phyloP scores from a whole-genome alignment of 2,329 filamentous ascomycete species.

The Echinosphaeria canescens region DNA sequence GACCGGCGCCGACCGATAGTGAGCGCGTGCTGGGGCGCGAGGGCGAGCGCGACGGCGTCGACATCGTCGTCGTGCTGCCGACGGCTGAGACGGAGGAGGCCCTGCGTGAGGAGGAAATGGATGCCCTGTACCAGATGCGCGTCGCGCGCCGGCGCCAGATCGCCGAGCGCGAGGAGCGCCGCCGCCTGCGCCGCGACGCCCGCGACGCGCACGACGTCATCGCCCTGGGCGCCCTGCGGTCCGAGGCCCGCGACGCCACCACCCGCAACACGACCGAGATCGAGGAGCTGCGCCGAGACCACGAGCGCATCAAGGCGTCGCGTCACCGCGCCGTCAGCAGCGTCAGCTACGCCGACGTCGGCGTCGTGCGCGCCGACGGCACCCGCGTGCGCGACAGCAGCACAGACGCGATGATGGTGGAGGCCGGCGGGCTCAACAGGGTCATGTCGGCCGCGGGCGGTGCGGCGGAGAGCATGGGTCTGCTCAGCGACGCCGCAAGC shows the following conservation, averaged over 20 bases:
- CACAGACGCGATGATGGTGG: no score
- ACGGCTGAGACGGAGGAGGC: slow-evolving; percentile 59
- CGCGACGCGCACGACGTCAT: slow-evolving; percentile 46
- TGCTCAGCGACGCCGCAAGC: slow-evolving; percentile 51
- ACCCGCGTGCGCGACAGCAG: slow-evolving; percentile 54
- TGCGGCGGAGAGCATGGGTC: slow-evolving; percentile 46
- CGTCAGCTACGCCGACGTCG: slow-evolving; percentile 57
- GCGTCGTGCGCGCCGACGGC: slow-evolving; percentile 57
- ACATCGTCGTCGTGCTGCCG: slow-evolving; percentile 72
- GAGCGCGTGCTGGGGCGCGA: slow-evolving; percentile 76
- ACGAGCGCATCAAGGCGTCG: slow-evolving; percentile 31
- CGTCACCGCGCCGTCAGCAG: slow-evolving; percentile 49
- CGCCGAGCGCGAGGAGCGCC: slow-evolving; percentile 57
- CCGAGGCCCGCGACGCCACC: slow-evolving; percentile 24
- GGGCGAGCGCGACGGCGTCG: slow-evolving; percentile 80
- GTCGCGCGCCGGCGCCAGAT: slow-evolving; percentile 53
- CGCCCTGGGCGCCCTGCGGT: slow-evolving; percentile 44
- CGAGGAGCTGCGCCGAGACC: slow-evolving; percentile 32
- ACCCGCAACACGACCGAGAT: slow-evolving; percentile 28
- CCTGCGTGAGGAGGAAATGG: slow-evolving; percentile 78
- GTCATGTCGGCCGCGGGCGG: no score
- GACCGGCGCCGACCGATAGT: slow-evolving; percentile 44
- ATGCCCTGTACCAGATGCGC: slow-evolving; percentile 76
- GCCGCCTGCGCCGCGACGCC: slow-evolving; percentile 48
- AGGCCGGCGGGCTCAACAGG: no score